Conservation (phyloP, 805 yeast genomes). For the Nakazawaea holstii region DNA sequence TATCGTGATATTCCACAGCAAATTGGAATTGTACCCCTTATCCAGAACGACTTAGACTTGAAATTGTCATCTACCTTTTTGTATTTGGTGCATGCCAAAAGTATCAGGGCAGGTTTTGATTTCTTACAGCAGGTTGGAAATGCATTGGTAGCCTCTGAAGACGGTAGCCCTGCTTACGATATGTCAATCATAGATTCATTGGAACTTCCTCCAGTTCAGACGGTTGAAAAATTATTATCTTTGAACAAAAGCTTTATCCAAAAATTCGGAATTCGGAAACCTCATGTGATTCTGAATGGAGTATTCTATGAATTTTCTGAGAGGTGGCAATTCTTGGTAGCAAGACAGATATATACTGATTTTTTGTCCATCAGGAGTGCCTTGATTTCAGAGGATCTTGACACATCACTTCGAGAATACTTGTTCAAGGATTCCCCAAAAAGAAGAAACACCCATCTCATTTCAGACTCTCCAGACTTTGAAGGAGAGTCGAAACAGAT, state of each 20-base stretch:
- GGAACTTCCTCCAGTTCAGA: conserved; percentile 8
- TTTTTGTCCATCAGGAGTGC: conserved; percentile 26
- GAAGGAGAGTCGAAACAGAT: conserved; percentile 5
- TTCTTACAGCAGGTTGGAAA: conserved; percentile 19
- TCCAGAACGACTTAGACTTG: conserved; percentile 19
- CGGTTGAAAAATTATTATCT: conserved; percentile 18
- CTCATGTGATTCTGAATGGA: conserved; percentile 70
- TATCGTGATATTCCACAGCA: conserved; percentile 67
- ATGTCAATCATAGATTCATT: conserved; percentile 2
- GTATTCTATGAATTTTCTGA: conserved; percentile 47
- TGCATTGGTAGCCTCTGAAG: background rate
- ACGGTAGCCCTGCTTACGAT: background rate
- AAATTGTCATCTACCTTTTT: conserved; percentile 21
- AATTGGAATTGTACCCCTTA: conserved; percentile 74
- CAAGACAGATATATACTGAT: conserved; percentile 53
- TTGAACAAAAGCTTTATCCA: conserved; percentile 21
- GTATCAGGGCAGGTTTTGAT: conserved; percentile 17
- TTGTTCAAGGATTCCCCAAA: conserved; percentile 37
- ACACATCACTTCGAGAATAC: conserved; percentile 29
- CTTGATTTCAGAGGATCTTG: conserved; percentile 22
- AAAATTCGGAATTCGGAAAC: conserved; percentile 36
- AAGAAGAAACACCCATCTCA: conserved; percentile 42
- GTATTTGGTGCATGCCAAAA: conserved; percentile 14
- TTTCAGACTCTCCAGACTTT: conserved; percentile 39
- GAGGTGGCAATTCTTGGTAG: conserved; percentile 51